A percentile compares a stretch with the other conserved stretches of the same genome.
Conservation (phyloP, 225 moss, liverwort and hornwort species). For the Sphagnum contortum region DNA sequence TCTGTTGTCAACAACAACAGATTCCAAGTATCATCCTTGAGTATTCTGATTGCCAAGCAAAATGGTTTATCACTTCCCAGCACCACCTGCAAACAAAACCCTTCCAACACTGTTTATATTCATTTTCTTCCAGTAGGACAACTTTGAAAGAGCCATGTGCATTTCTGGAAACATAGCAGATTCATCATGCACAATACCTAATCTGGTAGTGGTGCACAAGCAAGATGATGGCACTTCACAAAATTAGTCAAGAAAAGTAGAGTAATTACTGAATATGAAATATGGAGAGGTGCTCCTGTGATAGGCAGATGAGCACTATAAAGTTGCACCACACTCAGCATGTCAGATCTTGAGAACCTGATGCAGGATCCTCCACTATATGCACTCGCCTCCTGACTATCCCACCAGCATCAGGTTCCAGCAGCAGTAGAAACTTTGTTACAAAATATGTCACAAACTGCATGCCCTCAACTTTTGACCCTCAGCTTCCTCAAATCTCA, state of each 20-base stretch:
- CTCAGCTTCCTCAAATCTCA: neutral
- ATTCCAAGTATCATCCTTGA: conserved; percentile 13
- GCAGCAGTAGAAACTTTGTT: neutral
- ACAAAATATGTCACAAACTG: neutral
- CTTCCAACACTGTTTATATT: conserved; percentile 1
- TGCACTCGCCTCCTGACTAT: conserved; percentile 42
- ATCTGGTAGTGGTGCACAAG: neutral
- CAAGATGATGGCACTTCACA: neutral
- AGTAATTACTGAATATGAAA: conserved; percentile 36
- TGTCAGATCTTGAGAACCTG: conserved; percentile 20
- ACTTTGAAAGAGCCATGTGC: too few relatives aligned
- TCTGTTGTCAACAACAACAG: conserved; percentile 27
- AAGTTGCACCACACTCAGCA: conserved; percentile 23
- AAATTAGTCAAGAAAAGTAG: neutral
- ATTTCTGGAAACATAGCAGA: neutral
- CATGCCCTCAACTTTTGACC: neutral
- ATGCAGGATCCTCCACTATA: conserved; percentile 77
- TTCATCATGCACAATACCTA: neutral
- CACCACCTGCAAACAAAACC: conserved; percentile 22
- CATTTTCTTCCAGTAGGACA: neutral
- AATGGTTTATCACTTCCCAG: conserved; percentile 14
- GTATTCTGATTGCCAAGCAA: conserved; percentile 26
- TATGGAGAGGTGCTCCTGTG: conserved; percentile 17
- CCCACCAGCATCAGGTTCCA: neutral
- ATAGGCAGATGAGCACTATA: conserved; percentile 26